Evolutionary conservation across 768 basidiomycete species (phyloP), one percentile per base, ranked within the genome.

Genomic region (Auricularia heimuer): DNA sequence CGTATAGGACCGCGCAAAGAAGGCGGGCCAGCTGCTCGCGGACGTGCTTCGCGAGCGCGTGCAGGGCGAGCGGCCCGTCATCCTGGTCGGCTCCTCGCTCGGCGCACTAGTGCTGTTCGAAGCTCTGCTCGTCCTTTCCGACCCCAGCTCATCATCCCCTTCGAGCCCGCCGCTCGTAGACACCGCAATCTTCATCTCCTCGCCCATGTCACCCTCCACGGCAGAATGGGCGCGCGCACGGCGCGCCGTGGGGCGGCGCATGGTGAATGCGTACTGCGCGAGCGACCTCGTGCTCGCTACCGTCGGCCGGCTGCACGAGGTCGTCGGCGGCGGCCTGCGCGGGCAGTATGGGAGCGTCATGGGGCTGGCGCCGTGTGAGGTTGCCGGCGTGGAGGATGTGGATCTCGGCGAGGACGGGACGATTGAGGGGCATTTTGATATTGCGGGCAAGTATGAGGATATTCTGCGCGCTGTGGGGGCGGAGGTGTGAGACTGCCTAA

Each of bases 21-120:
- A 80, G 65, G 80, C 80, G 0, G 80, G 79, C 8, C 63, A 73
- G 7, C 64, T 81, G 2, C 72, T 81, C 4, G 79, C 79, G 1
- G 76, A 79, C 45, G 76, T 80, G 16, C 70, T 81, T n/a, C 74
- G 76, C 61, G 76, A 79, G 56, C 64, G 73, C 24, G 75, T 79
- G 0, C 80, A 80, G 65, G 80, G 80, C 4, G 73, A 77, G 63
- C 70, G 80, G 8, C 80, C 80, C 0, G 75, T 77, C 7, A 71
- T 76, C 3, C 71, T 81, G 39, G 70, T 80, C 65, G 80, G 79
- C 1, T 75, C 75, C 18, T 78, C 77, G 4, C 72, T 79, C 3
- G 80, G 80, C n/a, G 76, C 79, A 18, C 65, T 76, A 21, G 75
- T 74, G 2, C 67, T 78, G 18, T 70, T 76, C 54, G 69, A 75